Evolutionary conservation across 257 asterid genomes (phyloP), one percentile per base, ranked within the genome.

Genomic region (Ocimum tenuiflorum): DNA sequence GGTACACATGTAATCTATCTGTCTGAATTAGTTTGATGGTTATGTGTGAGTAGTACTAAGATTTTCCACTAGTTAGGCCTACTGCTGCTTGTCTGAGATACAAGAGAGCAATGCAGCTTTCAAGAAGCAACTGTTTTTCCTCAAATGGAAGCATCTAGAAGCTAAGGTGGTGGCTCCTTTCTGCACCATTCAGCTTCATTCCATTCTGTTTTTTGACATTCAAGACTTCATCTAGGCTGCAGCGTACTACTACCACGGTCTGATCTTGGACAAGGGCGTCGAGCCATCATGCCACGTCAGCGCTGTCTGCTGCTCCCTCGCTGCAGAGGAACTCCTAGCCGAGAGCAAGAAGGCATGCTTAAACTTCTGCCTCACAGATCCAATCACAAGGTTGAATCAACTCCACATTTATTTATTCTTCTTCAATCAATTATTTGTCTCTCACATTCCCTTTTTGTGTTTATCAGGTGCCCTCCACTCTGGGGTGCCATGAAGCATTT

Each of bases 401-500:
- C 22, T 9, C 2, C 2, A 7, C 2, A 36, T 10, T 39, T 3
- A 11, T 27, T 27, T 27, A 27, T 4, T 27, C 31, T 27, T 4
- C 31, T 27, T 27, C 31, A 27, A 27, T 27, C 31, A 27, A 27
- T 27, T 27, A 2, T 27, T 27, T 27, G 2, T 27, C 2, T 39
- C 10, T 6, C 42, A 1, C 4, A 24, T 1, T 4, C 31, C 31
- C 0, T 31, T 31, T 31, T 31, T 4, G 36, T 31, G 36, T 2
- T 31, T 31, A 0, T 41, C 13, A 89, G 95, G 85, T 77, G 75
- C 60, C 78, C 91, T 55, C 95, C 96, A 52, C 82, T 83, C 4
- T 88, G 92, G 89, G 96, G 94, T 47, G 94, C 80, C 5, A 80
- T 83, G 96, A 88, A 84, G 83, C 86, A 88, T 76, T 63, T 88